A percentile compares a stretch with the other conserved stretches of the same genome.
phyloP scores from a whole-genome alignment of 179 eudicot genomes.

The Heliamphora pulchella region DNA sequence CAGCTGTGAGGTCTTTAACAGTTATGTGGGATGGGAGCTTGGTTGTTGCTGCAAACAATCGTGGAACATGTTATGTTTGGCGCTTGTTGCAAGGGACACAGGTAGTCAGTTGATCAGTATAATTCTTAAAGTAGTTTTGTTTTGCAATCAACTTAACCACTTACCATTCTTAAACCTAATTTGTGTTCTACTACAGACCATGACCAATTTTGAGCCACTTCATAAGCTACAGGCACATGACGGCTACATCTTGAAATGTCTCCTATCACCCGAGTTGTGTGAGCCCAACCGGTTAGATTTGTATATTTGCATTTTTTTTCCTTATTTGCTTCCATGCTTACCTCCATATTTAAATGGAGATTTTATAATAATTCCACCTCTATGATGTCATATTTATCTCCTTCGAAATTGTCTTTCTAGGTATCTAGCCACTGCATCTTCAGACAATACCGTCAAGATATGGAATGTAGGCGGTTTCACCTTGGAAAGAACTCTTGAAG shows the following conservation, averaged over 20 bases:
- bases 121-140: background rate
- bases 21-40: constrained; percentile 99
- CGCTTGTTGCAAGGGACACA: constrained; percentile 79
- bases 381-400: background rate
- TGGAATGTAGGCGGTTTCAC: constrained; percentile 87
- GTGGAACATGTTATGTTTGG: constrained; percentile 96
- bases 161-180: background rate
- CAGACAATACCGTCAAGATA: constrained; percentile 88
- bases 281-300: constrained; percentile 62
- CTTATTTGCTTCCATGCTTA: background rate
- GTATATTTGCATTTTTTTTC: background rate
- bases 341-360: background rate
- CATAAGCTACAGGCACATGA: constrained; percentile 94
- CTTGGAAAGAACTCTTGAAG: constrained; percentile 73
- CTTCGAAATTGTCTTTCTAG: constrained; percentile 30
- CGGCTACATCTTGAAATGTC: constrained; percentile 90
- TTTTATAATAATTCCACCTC: background rate
- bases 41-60: constrained; percentile 93
- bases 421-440: constrained; percentile 91
- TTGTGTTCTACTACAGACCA: constrained; percentile 48
- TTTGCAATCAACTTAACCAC: background rate
- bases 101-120: constrained; percentile 27
- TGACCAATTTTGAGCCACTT: constrained; percentile 97
- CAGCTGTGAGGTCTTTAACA: constrained; percentile 87
- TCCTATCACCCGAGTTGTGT: constrained; percentile 83